A percentile compares a stretch with the other conserved stretches of the same genome.
Conservation (phyloP, 805 yeast genomes). For the Suhomyces vadensis region DNA sequence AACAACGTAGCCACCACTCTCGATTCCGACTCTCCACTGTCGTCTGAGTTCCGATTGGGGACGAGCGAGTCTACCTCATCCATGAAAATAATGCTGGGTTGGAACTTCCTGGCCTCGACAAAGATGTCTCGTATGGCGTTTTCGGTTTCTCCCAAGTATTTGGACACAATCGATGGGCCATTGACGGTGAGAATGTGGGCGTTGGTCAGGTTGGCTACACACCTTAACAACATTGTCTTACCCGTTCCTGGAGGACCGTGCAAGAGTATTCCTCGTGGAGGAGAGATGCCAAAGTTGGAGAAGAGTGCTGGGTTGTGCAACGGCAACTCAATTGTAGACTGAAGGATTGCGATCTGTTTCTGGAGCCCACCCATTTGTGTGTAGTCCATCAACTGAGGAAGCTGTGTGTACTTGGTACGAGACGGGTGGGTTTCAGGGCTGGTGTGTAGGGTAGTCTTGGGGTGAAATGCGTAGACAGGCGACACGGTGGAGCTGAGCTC, state of each 20-base stretch:
- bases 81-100: constrained; percentile 84
- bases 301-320: constrained; percentile 75
- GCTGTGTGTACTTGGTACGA: constrained; percentile 39
- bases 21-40: constrained; percentile 85
- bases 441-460: constrained; percentile 13
- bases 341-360: constrained; percentile 59
- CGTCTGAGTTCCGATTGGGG: constrained; percentile 81
- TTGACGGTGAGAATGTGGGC: constrained; percentile 85
- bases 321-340: constrained; percentile 76
- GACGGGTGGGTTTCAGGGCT: constrained; percentile 11
- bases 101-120: constrained; percentile 79
- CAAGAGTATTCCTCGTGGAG: constrained; percentile 89
- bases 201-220: constrained; percentile 73
- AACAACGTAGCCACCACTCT: constrained; percentile 87
- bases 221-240: constrained; percentile 81
- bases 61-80: constrained; percentile 94
- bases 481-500: constrained; percentile 32
- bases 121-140: constrained; percentile 77
- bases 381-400: constrained; percentile 49
- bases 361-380: constrained; percentile 75
- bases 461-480: constrained; percentile 49
- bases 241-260: constrained; percentile 99
- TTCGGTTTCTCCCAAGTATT: constrained; percentile 94
- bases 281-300: constrained; percentile 80
- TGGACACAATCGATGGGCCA: constrained; percentile 90